These are phyloP conservation scores for Fallopia convolvulus DNA, from an alignment of 148 eudicot species.

Conservation along the genomic window DNA sequence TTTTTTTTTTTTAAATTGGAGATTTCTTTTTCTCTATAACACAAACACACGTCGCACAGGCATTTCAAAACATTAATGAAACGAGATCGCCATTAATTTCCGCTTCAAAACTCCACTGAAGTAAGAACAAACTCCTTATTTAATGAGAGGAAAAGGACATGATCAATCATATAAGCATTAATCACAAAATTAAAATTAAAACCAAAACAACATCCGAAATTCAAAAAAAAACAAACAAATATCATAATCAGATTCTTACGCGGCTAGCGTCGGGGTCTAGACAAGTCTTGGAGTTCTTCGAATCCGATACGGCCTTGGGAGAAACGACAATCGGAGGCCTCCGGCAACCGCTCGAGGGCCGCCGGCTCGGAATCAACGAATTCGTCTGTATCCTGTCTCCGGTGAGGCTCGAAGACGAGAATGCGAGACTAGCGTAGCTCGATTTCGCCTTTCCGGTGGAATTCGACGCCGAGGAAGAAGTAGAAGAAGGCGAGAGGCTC, in stretches of 20 bases:
- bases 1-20: too few relatives aligned
- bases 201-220: neutral
- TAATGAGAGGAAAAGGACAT: neutral
- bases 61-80: neutral
- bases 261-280: constrained; percentile 97
- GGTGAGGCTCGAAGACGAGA: constrained; percentile 40
- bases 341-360: constrained; percentile 6
- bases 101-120: neutral
- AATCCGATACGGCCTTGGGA: constrained; percentile 89
- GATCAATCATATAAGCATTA: neutral
- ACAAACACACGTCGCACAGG: neutral
- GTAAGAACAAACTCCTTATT: neutral
- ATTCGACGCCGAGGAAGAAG: constrained; percentile 9
- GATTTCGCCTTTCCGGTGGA: constrained; percentile 8
- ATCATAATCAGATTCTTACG: constrained; percentile 17
- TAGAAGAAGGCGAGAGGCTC: neutral
- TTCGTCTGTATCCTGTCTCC: constrained; percentile 35
- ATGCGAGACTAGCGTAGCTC: constrained; percentile 22
- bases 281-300: constrained; percentile 92
- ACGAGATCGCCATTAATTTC: neutral
- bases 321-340: constrained; percentile 37
- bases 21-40: too few relatives aligned
- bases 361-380: constrained; percentile 1
- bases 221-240: neutral
- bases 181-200: neutral